Percentiles rank a stretch among this genome's conserved stretches.
phyloP scores from a whole-genome alignment of 805 yeast species.

The Myxozyma monticola region DNA sequence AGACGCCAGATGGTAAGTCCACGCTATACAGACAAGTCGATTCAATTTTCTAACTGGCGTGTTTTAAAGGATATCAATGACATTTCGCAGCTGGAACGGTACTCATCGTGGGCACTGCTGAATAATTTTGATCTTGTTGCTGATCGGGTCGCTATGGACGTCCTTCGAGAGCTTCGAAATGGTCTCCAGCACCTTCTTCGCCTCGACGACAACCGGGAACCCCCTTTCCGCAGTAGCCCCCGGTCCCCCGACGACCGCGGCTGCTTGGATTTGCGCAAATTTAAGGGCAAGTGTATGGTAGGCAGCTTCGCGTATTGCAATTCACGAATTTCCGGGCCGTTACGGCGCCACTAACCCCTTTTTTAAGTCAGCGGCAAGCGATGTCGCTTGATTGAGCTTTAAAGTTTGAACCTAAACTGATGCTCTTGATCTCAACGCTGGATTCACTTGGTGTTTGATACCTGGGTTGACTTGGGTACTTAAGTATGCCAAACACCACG shows the following conservation, averaged over 20 bases:
- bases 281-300: background rate
- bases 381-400: too few species aligned
- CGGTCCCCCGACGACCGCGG: slow-evolving; percentile 61
- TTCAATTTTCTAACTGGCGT: too few species aligned
- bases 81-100: slow-evolving; percentile 94
- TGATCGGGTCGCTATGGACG: slow-evolving; percentile 91
- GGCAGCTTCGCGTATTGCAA: too few species aligned
- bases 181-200: slow-evolving; percentile 84
- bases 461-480: too few species aligned
- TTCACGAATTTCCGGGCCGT: too few species aligned
- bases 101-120: slow-evolving; percentile 95
- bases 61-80: slow-evolving; percentile 41
- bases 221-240: slow-evolving; percentile 97
- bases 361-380: too few species aligned
- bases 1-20: slow-evolving; percentile 5
- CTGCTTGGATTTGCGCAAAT: background rate
- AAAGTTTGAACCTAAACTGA: too few species aligned
- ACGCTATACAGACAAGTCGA: too few species aligned
- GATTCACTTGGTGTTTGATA: too few species aligned
- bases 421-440: too few species aligned
- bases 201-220: slow-evolving; percentile 83
- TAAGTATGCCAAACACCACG: too few species aligned
- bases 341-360: too few species aligned
- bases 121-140: slow-evolving; percentile 73
- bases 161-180: slow-evolving; percentile 59